Evolutionary conservation across 306 rosid genomes (phyloP).

Genomic region (Quercus robur): DNA sequence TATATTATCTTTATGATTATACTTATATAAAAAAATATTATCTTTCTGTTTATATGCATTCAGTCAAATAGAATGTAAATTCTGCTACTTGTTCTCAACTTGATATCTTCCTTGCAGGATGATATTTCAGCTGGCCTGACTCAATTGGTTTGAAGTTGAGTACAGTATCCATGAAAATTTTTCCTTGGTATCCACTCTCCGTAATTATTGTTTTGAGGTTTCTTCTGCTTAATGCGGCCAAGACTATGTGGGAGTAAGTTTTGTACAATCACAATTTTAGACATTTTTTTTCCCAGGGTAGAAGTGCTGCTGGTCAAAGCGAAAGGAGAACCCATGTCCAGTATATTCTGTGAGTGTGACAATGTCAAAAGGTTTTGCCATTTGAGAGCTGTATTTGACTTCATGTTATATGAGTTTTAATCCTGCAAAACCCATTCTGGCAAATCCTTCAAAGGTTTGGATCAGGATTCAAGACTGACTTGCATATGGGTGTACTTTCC

Average conservation of each 20-base stretch:
- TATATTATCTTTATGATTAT: neutral
- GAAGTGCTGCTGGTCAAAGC: conserved; percentile 23
- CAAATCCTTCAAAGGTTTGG: neutral
- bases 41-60: neutral
- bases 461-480: conserved; percentile 8
- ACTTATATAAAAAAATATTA: neutral
- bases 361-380: conserved; percentile 19
- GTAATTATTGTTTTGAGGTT: conserved; percentile 15
- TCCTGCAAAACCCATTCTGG: conserved; percentile 24
- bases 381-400: conserved; percentile 12
- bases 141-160: conserved; percentile 31
- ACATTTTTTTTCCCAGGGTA: conserved; percentile 27
- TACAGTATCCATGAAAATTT: neutral
- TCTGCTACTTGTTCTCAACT: conserved; percentile 22
- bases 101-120: conserved; percentile 50
- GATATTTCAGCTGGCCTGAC: conserved; percentile 43
- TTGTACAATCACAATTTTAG: conserved; percentile 32
- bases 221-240: conserved; percentile 22
- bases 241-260: conserved; percentile 29
- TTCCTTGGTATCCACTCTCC: conserved; percentile 19
- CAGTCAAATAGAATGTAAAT: neutral
- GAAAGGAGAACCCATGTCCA: conserved; percentile 23
- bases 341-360: conserved; percentile 20
- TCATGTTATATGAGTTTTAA: conserved; percentile 15
- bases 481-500: conserved; percentile 9